phyloP scores from a whole-genome alignment of 768 basidiomycete species.

The Macrocybe gigantea region DNA sequence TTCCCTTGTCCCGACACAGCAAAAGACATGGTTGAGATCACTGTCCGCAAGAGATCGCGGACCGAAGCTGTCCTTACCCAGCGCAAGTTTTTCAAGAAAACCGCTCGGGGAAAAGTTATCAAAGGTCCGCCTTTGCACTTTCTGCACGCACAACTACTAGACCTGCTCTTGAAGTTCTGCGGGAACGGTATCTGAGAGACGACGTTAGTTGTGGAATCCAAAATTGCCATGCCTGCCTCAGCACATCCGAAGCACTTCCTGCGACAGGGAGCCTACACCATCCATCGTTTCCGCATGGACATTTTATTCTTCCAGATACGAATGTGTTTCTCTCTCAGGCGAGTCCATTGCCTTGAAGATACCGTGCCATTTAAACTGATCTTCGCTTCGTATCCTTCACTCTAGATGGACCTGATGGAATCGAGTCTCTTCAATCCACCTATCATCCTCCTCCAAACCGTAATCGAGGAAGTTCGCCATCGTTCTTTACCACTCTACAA shows the following conservation, averaged over 20 bases:
- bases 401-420: slow-evolving; percentile 90
- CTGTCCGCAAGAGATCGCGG: slow-evolving; percentile 64
- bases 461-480: slow-evolving; percentile 94
- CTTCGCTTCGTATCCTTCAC: not conserved
- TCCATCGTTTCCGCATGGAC: slow-evolving; percentile 53
- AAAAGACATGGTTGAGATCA: slow-evolving; percentile 35
- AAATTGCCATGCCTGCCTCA: slow-evolving; percentile 58
- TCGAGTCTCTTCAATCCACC: slow-evolving; percentile 70
- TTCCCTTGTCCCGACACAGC: no score
- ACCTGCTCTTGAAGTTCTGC: slow-evolving; percentile 53
- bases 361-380: slow-evolving; percentile 3
- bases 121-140: slow-evolving; percentile 54
- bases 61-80: slow-evolving; percentile 74
- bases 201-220: slow-evolving; percentile 86
- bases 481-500: slow-evolving; percentile 90
- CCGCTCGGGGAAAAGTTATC: slow-evolving; percentile 86
- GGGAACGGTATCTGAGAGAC: slow-evolving; percentile 90
- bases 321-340: slow-evolving; percentile 93
- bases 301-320: slow-evolving; percentile 89
- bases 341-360: slow-evolving; percentile 11
- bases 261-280: slow-evolving; percentile 52
- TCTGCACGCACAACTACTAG: not conserved
- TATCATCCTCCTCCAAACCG: slow-evolving; percentile 90
- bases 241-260: slow-evolving; percentile 45
- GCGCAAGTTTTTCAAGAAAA: slow-evolving; percentile 95